Base-by-base conservation (phyloP, 345 rosid species). In the Pistacia atlantica region DNA sequence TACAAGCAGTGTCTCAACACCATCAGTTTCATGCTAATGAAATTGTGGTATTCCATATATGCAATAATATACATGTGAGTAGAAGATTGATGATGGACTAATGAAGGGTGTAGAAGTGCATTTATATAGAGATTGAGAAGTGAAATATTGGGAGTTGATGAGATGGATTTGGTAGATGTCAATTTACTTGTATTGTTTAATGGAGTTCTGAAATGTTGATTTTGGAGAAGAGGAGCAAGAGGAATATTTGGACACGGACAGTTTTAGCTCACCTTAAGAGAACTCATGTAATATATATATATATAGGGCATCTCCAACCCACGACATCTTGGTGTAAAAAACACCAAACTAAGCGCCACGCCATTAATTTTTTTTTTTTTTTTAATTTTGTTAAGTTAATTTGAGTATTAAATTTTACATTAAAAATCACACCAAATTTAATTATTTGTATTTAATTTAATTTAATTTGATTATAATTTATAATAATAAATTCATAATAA, bases 1-100 rank as follows among this genome's bases (percentile, higher is more conserved):
- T 69, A 76, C 66, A 55, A 81, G 67, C 71, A 84, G 51, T 11
- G 87, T 84, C 69, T 81, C 87, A 33, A 65, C 17, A 2, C 87
- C 84, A 61, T 84, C 87, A 14, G 84, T 81, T 55, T 73, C 71
- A 33, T 81, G 82, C 67, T 81, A 8, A 16, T 46, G 4, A 72
- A 16, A 22, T 59, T 46, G 55, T 2, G 25, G 57, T 17, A 59
- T 72, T 72, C 75, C 75, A 31, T 31, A 3, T 31, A 72, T 72
- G 13, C 63, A 13, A 12, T 57, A 9, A 20, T n/a, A 2, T 38
- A 2, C 22, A 71, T 31, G 33, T 31, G 33, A 31, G 33, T 45
- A 9, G 8, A 68, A 68, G 4, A 49, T 16, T 8, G 57, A 54
- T 9, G 65, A 20, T 38, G 55, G n/a, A 59, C 7, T 72, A 65